Conservation (phyloP, 2,329 filamentous ascomycete genomes). For the Helotiales sp. region DNA sequence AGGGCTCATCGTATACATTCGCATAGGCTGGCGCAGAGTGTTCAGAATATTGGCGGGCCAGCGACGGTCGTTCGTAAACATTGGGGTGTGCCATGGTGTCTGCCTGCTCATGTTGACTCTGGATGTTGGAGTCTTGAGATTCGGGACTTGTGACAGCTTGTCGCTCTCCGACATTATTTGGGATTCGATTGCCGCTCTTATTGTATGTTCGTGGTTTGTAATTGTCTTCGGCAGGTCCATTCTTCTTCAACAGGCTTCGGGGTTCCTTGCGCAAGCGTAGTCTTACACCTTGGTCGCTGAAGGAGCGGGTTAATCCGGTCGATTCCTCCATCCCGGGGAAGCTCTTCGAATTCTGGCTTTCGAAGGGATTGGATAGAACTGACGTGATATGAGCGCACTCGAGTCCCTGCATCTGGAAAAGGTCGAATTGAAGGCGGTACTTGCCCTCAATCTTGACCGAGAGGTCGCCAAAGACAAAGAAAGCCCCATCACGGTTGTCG, state of each 20-base stretch:
- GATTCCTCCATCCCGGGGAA: slow-evolving; percentile 82
- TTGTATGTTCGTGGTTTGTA: slow-evolving; percentile 34
- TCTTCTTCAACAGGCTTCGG: slow-evolving; percentile 45
- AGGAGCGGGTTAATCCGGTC: slow-evolving; percentile 75
- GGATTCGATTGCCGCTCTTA: slow-evolving; percentile 7
- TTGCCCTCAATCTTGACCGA: slow-evolving; percentile 74
- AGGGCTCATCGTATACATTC: slow-evolving; percentile 19
- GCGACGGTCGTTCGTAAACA: slow-evolving; percentile 14
- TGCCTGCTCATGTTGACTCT: slow-evolving; percentile 12
- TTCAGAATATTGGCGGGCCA: slow-evolving; percentile 18
- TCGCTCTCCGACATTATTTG: slow-evolving; percentile 8
- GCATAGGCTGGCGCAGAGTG: slow-evolving; percentile 17
- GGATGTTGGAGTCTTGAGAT: slow-evolving; percentile 8
- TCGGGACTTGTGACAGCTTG: slow-evolving; percentile 9
- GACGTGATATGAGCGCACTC: slow-evolving; percentile 30
- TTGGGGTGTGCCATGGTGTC: slow-evolving; percentile 8
- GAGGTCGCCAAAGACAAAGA: slow-evolving; percentile 89
- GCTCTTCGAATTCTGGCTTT: slow-evolving; percentile 63
- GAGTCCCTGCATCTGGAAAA: slow-evolving; percentile 65
- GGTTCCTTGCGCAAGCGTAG: slow-evolving; percentile 82
- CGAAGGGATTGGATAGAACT: slow-evolving; percentile 66
- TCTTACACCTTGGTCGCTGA: slow-evolving; percentile 85
- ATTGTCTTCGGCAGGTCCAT: slow-evolving; percentile 35
- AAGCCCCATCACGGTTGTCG: slow-evolving; percentile 75
- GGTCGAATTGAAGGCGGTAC: slow-evolving; percentile 72